A percentile compares a stretch with the other conserved stretches of the same genome.
These are phyloP conservation scores for Eimeria praecox DNA, from an alignment of 169 alveolate species.

Conservation along the genomic window DNA sequence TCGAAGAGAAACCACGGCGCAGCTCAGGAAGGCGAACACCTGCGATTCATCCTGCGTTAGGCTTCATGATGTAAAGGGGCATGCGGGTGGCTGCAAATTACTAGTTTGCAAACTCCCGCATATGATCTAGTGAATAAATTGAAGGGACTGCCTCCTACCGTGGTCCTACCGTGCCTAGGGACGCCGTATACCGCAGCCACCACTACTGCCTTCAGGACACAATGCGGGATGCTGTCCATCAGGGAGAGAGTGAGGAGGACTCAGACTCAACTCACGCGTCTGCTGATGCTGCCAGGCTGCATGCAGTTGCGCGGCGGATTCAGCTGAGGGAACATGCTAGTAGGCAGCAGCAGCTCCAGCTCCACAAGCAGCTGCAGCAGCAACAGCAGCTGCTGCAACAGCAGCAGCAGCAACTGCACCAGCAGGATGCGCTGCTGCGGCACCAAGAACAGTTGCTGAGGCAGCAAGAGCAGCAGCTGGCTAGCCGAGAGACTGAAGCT, in stretches of 20 bases:
- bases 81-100: not conserved
- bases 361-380: constrained; percentile 72
- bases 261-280: constrained; percentile 65
- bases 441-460: constrained; percentile 68
- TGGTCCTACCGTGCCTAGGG: constrained; percentile 6
- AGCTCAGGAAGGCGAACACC: not conserved
- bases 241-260: constrained; percentile 60
- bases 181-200: constrained; percentile 6
- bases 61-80: not conserved
- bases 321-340: constrained; percentile 70
- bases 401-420: constrained; percentile 77
- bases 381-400: constrained; percentile 77
- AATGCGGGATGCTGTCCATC: constrained; percentile 62
- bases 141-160: not conserved
- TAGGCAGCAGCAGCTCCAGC: constrained; percentile 72
- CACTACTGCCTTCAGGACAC: constrained; percentile 10
- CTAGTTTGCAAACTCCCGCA: not conserved
- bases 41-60: not conserved
- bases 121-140: not conserved
- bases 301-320: constrained; percentile 74
- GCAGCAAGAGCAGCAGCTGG: constrained; percentile 72
- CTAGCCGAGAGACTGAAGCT: constrained; percentile 71
- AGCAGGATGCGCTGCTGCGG: constrained; percentile 69
- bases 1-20: not conserved
- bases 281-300: constrained; percentile 76